Base-by-base conservation (phyloP, 2,329 filamentous ascomycete genomes). In the Paracoccidioides brasiliensis region DNA sequence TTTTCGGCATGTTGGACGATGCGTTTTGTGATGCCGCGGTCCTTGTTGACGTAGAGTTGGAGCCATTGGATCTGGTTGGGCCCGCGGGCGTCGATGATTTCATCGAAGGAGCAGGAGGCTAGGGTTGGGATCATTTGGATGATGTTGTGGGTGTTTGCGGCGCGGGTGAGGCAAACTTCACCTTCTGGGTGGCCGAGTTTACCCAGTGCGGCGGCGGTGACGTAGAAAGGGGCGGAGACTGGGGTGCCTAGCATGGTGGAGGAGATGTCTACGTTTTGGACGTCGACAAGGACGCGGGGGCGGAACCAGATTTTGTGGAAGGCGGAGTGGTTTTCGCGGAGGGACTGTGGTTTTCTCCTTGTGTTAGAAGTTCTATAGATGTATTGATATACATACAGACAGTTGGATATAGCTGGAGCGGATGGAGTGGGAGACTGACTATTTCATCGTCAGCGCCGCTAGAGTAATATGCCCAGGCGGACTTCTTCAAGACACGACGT, bases 241-340 rank as follows among this genome's bases (percentile, higher is more conserved):
- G 87, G 90, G 40, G 85, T 84, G 61, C 90, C 91, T 15, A 98
- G 85, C 91, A 98, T 97, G 1, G 86, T 95, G 30, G 90, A 97
- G 40, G 82, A 83, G 68, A 87, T 83, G 70, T 96, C 88, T 58
- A 98, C 80, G 28, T 87, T 80, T 69, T 90, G 87, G 40, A 98
- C 93, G 66, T 98, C 85, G 54, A 95, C 82, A 55, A 98, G 83
- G 55, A 98, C 77, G 60, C 84, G 84, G 3, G 93, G 93, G 28
- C 93, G 83, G 77, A 98, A 97, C 91, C 93, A 86, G 72, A 96
- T 94, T 69, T 94, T 90, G 75, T 98, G 93, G 75, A 90, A 98
- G 48, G 93, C 93, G 48, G 81, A 82, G 74, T 96, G 91, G 74
- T 98, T 98, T 73, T 97, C 91, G 61, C 91, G 83, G 77, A 97